Evolutionary conservation across 2,329 filamentous ascomycete species (phyloP).

Genomic region (Raffaelea albimanens): DNA sequence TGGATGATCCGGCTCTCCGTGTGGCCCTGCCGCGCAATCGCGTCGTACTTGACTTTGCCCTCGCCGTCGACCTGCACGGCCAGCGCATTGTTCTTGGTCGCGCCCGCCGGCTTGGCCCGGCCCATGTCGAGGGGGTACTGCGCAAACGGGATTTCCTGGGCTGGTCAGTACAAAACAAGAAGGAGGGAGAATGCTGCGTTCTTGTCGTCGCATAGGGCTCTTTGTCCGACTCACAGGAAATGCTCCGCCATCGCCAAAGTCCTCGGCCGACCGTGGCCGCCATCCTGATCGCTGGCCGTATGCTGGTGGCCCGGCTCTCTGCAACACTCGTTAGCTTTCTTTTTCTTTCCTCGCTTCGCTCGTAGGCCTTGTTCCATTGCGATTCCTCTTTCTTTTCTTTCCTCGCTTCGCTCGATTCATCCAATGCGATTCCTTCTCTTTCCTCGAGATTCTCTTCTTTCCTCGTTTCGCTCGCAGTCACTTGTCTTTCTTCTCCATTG

Average conservation of each 20-base stretch:
- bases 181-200: neutral
- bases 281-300: slow-evolving; percentile 85
- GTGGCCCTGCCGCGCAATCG: slow-evolving; percentile 85
- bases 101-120: slow-evolving; percentile 48
- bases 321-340: slow-evolving; percentile 13
- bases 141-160: slow-evolving; percentile 57
- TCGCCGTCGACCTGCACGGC: slow-evolving; percentile 86
- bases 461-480: too few relatives aligned
- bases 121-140: slow-evolving; percentile 97
- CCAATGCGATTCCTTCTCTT: too few relatives aligned
- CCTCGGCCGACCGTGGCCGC: slow-evolving; percentile 79
- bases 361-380: neutral
- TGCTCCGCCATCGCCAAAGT: slow-evolving; percentile 92
- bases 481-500: too few relatives aligned
- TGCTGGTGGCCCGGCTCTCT: slow-evolving; percentile 73
- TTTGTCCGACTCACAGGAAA: slow-evolving; percentile 63
- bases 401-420: too few relatives aligned
- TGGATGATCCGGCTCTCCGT: slow-evolving; percentile 77
- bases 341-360: neutral
- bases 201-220: neutral
- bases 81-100: slow-evolving; percentile 71
- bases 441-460: too few relatives aligned
- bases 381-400: too few relatives aligned
- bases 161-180: neutral
- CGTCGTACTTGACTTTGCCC: slow-evolving; percentile 93